phyloP scores from a whole-genome alignment of 2,329 filamentous ascomycete genomes.

The Talaromyces marneffei region DNA sequence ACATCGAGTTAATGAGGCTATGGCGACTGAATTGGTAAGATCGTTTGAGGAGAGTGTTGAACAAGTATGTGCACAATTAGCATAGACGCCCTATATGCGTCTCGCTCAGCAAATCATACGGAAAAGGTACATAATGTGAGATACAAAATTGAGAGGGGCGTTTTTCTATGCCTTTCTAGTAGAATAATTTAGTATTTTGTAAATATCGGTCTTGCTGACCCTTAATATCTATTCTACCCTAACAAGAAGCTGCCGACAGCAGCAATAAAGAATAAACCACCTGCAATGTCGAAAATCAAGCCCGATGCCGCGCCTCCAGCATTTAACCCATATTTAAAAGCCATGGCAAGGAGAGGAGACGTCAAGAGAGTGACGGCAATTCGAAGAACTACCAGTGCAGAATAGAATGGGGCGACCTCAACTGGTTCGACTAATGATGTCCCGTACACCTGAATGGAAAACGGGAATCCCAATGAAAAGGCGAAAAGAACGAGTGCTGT shows the following conservation, averaged over 20 bases:
- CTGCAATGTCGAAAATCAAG: neutral
- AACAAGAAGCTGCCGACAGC: neutral
- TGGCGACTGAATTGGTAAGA: no score
- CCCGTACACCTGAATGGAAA: neutral
- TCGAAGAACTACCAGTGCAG: neutral
- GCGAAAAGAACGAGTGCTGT: neutral
- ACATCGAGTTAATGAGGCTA: no score
- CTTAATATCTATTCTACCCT: neutral
- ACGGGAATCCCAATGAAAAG: neutral
- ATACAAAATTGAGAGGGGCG: no score
- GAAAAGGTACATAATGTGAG: no score
- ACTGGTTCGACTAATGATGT: constrained; percentile 1
- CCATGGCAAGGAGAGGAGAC: neutral
- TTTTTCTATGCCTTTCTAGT: no score
- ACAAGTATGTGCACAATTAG: no score
- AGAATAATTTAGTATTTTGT: no score
- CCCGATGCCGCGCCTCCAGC: neutral
- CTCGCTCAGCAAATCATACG: no score
- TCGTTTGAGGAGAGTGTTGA: no score
- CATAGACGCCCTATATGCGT: no score
- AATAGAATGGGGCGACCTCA: constrained; percentile 1
- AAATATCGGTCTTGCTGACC: neutral
- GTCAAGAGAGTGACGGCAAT: neutral
- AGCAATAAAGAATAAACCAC: neutral
- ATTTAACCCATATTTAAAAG: neutral